These are phyloP conservation scores for Nicotiana undulata DNA, from an alignment of 257 asterid genomes.

Conservation along the genomic window DNA sequence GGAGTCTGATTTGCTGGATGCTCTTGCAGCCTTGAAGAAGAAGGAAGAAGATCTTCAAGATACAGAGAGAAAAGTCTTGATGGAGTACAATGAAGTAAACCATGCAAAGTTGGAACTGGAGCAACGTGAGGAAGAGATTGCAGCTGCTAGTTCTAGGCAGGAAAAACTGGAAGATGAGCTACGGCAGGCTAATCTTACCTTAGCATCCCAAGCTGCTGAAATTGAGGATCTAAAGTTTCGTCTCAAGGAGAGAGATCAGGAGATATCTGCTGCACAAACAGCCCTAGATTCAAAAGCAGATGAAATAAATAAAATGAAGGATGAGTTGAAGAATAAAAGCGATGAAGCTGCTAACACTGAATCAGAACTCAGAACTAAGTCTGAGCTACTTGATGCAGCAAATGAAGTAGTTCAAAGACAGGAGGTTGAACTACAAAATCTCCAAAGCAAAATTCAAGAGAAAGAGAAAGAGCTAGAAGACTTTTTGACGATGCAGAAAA, in stretches of 20 bases:
- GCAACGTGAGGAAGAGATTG: constrained; percentile 42
- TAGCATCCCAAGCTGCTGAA: constrained; percentile 60
- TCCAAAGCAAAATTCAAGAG: constrained; percentile 42
- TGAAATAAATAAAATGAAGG: constrained; percentile 48
- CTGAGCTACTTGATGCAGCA: constrained; percentile 54
- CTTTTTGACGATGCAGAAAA: constrained; percentile 29
- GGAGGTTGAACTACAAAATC: constrained; percentile 56
- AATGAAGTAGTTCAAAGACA: constrained; percentile 54
- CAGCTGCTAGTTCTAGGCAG: constrained; percentile 44
- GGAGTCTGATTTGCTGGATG: constrained; percentile 66
- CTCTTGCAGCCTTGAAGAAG: constrained; percentile 53
- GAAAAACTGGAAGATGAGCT: constrained; percentile 66
- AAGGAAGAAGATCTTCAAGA: constrained; percentile 77
- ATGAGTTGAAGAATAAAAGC: constrained; percentile 42
- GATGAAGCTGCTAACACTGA: constrained; percentile 50
- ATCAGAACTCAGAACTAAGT: constrained; percentile 53
- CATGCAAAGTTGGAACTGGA: constrained; percentile 50
- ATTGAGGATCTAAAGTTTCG: constrained; percentile 53
- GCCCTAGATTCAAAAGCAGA: constrained; percentile 45
- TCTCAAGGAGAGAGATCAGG: constrained; percentile 49
- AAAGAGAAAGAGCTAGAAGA: constrained; percentile 53
- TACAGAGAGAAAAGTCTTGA: constrained; percentile 49
- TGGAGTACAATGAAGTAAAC: constrained; percentile 43
- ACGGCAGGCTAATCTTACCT: constrained; percentile 37
- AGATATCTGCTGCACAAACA: constrained; percentile 38